A percentile compares a stretch with the other conserved stretches of the same genome.
Conservation (phyloP, 495 filamentous ascomycete species). For the Cercophora newfieldiana region DNA sequence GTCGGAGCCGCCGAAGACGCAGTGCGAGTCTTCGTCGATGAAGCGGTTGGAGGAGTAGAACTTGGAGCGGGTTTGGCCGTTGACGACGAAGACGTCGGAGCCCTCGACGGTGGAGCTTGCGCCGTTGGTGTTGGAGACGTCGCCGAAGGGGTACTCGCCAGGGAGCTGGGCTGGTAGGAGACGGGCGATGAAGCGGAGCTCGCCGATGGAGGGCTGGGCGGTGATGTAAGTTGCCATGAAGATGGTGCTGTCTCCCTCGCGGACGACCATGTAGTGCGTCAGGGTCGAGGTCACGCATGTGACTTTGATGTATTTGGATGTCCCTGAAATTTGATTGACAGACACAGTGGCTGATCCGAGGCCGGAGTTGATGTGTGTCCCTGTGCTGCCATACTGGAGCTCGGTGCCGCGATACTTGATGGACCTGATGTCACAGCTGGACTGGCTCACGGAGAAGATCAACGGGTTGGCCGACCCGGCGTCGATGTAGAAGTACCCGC, state of each 20-base stretch:
- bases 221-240: constrained; percentile 67
- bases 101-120: constrained; percentile 57
- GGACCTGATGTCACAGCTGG: constrained; percentile 63
- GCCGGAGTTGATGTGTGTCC: constrained; percentile 61
- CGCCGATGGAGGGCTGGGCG: constrained; percentile 58
- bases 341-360: constrained; percentile 60
- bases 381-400: constrained; percentile 53
- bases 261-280: constrained; percentile 64
- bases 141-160: constrained; percentile 53
- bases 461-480: constrained; percentile 55
- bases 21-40: constrained; percentile 66
- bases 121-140: constrained; percentile 50
- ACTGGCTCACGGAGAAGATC: constrained; percentile 56
- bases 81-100: constrained; percentile 61
- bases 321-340: constrained; percentile 42
- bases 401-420: constrained; percentile 60
- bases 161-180: constrained; percentile 57
- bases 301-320: constrained; percentile 57
- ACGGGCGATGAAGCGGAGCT: constrained; percentile 65
- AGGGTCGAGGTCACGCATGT: constrained; percentile 60
- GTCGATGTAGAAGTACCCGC: constrained; percentile 52
- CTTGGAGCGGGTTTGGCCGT: constrained; percentile 64
- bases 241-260: constrained; percentile 58
- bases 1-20: constrained; percentile 50
- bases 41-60: constrained; percentile 68